Evolutionary conservation across 1,284 basidiomycete genomes (phyloP).

Genomic region (Mycosarcoma mackinlayi): DNA sequence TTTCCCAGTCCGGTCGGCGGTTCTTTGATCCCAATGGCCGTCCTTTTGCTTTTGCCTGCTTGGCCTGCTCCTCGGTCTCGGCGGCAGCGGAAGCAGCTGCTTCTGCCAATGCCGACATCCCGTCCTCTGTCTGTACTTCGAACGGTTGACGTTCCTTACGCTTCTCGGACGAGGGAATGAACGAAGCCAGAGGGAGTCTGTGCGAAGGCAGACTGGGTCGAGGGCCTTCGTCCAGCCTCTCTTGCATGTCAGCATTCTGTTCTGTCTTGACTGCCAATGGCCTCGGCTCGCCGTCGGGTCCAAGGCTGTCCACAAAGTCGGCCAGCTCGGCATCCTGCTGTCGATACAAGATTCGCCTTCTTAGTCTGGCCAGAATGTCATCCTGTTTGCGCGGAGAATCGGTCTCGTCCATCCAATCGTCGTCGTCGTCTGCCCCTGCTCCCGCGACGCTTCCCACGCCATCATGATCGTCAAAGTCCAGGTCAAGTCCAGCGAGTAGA

Average conservation of each 20-base stretch:
- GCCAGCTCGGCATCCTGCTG: constrained; percentile 41
- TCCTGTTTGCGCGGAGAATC: constrained; percentile 30
- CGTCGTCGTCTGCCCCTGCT: constrained; percentile 21
- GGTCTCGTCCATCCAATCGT: constrained; percentile 24
- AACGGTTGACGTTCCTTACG: constrained; percentile 46
- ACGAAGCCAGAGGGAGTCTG: neutral
- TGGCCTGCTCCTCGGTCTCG: constrained; percentile 21
- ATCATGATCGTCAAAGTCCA: constrained; percentile 31
- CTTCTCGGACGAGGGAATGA: constrained; percentile 34
- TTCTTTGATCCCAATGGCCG: constrained; percentile 39
- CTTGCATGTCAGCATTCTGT: constrained; percentile 1
- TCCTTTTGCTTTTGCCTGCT: constrained; percentile 26
- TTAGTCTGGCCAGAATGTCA: constrained; percentile 38
- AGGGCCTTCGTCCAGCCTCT: constrained; percentile 21
- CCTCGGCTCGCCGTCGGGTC: constrained; percentile 17
- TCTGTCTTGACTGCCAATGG: constrained; percentile 5
- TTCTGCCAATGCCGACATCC: constrained; percentile 29
- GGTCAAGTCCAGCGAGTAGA: constrained; percentile 36
- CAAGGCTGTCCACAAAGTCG: constrained; percentile 40
- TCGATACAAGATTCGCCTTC: constrained; percentile 40
- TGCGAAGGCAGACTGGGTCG: constrained; percentile 20
- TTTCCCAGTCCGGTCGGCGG: constrained; percentile 40
- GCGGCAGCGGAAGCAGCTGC: constrained; percentile 27
- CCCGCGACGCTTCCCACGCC: constrained; percentile 22
- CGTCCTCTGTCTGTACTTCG: constrained; percentile 25